phyloP scores from a whole-genome alignment of 495 filamentous ascomycete genomes.

The Lepraria neglecta region DNA sequence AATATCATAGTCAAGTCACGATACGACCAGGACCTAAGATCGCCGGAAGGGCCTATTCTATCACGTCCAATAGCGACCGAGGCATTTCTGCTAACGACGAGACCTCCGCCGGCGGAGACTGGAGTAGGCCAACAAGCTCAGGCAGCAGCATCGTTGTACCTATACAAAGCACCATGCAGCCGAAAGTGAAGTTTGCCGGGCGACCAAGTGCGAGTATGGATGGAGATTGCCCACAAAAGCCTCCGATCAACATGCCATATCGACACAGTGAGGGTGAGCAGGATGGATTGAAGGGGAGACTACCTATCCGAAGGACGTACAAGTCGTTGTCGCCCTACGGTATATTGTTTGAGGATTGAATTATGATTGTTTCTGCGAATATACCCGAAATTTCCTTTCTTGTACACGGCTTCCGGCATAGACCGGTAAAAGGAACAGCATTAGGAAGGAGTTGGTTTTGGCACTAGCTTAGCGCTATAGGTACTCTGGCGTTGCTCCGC shows the following conservation, averaged over 20 bases:
- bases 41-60: slow-evolving; percentile 20
- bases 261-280: background rate
- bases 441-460: background rate
- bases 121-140: slow-evolving; percentile 15
- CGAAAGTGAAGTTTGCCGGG: slow-evolving; percentile 19
- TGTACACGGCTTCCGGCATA: background rate
- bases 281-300: background rate
- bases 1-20: background rate
- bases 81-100: slow-evolving; percentile 13
- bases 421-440: background rate
- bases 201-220: slow-evolving; percentile 12
- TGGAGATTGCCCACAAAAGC: slow-evolving; percentile 3
- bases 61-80: slow-evolving; percentile 19
- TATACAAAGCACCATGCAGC: slow-evolving; percentile 20
- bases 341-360: slow-evolving; percentile 22
- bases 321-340: slow-evolving; percentile 27
- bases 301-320: slow-evolving; percentile 19
- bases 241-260: slow-evolving; percentile 17
- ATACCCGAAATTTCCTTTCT: slow-evolving; percentile 2
- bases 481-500: background rate
- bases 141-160: slow-evolving; percentile 2
- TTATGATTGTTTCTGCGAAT: background rate
- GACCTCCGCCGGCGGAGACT: slow-evolving; percentile 2
- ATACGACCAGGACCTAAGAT: slow-evolving; percentile 21
- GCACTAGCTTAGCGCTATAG: background rate